phyloP scores from a whole-genome alignment of 202 grass and related monocot species.

The Digitaria exilis region DNA sequence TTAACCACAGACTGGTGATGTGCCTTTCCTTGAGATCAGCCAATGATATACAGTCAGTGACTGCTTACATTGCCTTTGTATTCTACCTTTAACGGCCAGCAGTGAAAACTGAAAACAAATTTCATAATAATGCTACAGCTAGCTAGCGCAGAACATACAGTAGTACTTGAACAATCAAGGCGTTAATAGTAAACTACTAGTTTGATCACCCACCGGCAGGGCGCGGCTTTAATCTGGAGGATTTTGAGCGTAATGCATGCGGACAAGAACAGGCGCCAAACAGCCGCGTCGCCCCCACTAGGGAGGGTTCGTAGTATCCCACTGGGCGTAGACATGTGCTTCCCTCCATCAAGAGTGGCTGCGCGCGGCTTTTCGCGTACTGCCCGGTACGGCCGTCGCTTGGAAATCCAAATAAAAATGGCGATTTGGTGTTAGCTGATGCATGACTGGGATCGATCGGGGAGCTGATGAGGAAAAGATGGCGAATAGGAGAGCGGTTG shows the following conservation, averaged over 20 bases:
- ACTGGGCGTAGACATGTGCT: conserved; percentile 53
- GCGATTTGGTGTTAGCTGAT: background rate
- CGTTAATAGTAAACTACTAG: background rate
- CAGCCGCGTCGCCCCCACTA: conserved; percentile 35
- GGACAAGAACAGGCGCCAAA: conserved; percentile 59
- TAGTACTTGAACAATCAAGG: background rate
- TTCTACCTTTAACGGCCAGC: background rate
- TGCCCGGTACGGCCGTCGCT: conserved; percentile 24
- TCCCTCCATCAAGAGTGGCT: background rate
- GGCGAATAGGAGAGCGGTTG: conserved; percentile 7
- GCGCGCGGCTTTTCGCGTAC: conserved; percentile 36
- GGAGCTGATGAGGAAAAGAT: background rate
- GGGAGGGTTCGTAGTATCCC: conserved; percentile 20
- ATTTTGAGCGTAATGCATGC: conserved; percentile 53
- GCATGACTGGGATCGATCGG: too few species aligned
- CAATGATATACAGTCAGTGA: background rate
- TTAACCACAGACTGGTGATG: background rate
- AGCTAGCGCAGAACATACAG: background rate
- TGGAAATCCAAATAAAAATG: conserved; percentile 2
- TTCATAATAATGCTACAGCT: background rate
- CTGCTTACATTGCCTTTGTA: background rate
- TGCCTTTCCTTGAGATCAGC: background rate
- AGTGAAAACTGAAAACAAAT: background rate
- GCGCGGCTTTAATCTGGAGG: conserved; percentile 5
- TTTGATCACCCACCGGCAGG: background rate